Evolutionary conservation across 2,329 filamentous ascomycete species (phyloP).

Genomic region (Pseudogymnoascus sp.): DNA sequence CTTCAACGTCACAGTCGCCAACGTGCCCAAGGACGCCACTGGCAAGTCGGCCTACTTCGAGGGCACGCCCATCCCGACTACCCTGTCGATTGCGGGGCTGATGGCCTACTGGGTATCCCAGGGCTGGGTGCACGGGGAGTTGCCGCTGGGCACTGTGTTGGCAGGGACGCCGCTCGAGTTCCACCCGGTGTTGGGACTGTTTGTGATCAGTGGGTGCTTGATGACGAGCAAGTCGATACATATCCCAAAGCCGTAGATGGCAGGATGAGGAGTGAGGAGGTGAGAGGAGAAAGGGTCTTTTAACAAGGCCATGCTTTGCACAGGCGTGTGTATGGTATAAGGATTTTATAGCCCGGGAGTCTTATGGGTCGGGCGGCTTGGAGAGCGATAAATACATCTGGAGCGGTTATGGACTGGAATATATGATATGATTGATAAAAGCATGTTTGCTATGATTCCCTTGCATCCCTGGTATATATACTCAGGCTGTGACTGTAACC

Average conservation of each 20-base stretch:
- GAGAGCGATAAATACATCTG: neutral
- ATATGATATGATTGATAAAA: neutral
- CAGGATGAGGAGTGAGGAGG: neutral
- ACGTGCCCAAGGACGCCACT: constrained; percentile 80
- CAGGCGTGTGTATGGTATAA: neutral
- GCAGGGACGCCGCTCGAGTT: constrained; percentile 66
- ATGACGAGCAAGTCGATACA: constrained; percentile 96
- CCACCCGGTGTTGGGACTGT: constrained; percentile 73
- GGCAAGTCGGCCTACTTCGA: constrained; percentile 96
- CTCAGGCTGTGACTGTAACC: neutral
- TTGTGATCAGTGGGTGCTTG: constrained; percentile 79
- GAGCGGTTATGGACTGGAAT: neutral
- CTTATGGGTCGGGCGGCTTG: neutral
- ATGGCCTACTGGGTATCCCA: constrained; percentile 87
- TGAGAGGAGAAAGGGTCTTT: neutral
- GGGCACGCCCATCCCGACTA: constrained; percentile 91
- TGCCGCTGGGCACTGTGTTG: constrained; percentile 68
- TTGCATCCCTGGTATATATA: neutral
- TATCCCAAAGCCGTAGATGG: constrained; percentile 71
- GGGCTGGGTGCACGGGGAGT: constrained; percentile 66
- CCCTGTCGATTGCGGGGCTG: constrained; percentile 66
- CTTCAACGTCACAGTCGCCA: constrained; percentile 91
- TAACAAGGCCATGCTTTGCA: neutral
- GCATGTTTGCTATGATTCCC: neutral
- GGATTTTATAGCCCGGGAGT: neutral